Percentiles rank a stretch among this genome's conserved stretches.
Conservation (phyloP, 495 filamentous ascomycete species). For the Neurospora sp. region DNA sequence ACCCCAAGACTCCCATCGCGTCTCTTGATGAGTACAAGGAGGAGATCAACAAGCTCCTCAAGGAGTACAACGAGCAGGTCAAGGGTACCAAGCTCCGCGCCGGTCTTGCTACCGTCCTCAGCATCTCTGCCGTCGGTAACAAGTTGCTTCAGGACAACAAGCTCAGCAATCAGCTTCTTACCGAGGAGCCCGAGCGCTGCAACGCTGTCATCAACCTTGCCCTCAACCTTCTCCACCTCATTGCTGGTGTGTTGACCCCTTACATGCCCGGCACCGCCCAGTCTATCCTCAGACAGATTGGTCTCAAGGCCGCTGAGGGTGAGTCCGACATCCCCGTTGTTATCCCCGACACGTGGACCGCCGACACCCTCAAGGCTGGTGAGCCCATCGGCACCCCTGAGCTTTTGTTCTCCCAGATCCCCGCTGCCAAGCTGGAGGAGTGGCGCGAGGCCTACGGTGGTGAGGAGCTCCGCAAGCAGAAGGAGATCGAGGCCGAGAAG, state of each 20-base stretch:
- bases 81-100: slow-evolving; percentile 67
- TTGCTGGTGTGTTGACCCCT: slow-evolving; percentile 64
- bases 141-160: slow-evolving; percentile 78
- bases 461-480: slow-evolving; percentile 40
- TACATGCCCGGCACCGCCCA: slow-evolving; percentile 77
- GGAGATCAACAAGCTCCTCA: slow-evolving; percentile 49
- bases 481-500: slow-evolving; percentile 17
- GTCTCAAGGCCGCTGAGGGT: slow-evolving; percentile 19
- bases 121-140: slow-evolving; percentile 56
- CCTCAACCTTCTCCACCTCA: slow-evolving; percentile 71
- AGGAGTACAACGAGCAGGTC: slow-evolving; percentile 61
- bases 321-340: slow-evolving; percentile 34
- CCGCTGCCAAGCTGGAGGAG: slow-evolving; percentile 53
- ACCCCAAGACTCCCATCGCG: slow-evolving; percentile 23
- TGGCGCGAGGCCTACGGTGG: slow-evolving; percentile 80
- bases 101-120: slow-evolving; percentile 55
- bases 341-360: slow-evolving; percentile 66
- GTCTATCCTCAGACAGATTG: slow-evolving; percentile 65
- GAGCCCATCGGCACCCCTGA: slow-evolving; percentile 75
- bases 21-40: slow-evolving; percentile 39
- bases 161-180: slow-evolving; percentile 42
- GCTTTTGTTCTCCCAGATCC: slow-evolving; percentile 62
- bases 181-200: slow-evolving; percentile 60
- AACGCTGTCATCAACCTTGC: slow-evolving; percentile 72
- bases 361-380: slow-evolving; percentile 50